Percentiles rank a stretch among this genome's conserved stretches.
Conservation (phyloP, 306 rosid species). For the Pyrus betulifolia region DNA sequence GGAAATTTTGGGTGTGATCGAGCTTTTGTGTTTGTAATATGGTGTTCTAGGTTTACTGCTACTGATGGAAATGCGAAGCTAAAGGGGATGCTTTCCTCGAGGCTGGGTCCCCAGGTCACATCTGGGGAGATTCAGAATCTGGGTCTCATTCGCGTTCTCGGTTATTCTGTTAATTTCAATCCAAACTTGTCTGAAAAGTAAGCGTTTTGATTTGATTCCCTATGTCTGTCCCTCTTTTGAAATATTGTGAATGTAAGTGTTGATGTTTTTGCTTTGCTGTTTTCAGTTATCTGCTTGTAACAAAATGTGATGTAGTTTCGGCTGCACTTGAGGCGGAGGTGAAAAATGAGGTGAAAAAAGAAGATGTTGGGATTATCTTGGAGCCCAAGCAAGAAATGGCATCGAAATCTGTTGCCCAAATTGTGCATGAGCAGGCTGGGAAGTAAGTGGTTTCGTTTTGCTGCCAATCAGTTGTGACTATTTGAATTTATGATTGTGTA, state of each 20-base stretch:
- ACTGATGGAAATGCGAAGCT: slow-evolving; percentile 71
- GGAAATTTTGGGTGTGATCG: neutral
- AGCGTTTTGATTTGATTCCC: neutral
- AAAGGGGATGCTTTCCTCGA: slow-evolving; percentile 51
- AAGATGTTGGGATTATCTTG: slow-evolving; percentile 38
- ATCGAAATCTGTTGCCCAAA: slow-evolving; percentile 84
- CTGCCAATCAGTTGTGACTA: neutral
- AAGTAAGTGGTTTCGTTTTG: slow-evolving; percentile 42
- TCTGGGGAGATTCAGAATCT: slow-evolving; percentile 76
- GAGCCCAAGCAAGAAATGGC: slow-evolving; percentile 66
- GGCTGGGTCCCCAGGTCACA: slow-evolving; percentile 32
- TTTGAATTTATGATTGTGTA: neutral
- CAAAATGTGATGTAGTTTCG: slow-evolving; percentile 62
- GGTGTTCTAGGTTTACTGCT: slow-evolving; percentile 56
- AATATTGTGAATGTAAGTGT: neutral
- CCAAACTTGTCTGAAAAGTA: slow-evolving; percentile 72
- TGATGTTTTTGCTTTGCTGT: neutral
- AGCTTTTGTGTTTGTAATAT: neutral
- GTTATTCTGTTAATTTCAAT: slow-evolving; percentile 68
- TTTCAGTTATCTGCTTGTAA: slow-evolving; percentile 63
- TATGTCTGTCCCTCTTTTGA: neutral
- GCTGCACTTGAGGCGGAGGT: slow-evolving; percentile 67
- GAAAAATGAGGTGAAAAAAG: slow-evolving; percentile 14
- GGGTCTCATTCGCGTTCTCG: slow-evolving; percentile 68
- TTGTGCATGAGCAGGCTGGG: slow-evolving; percentile 61